Percentiles rank a stretch among this genome's conserved stretches.
phyloP scores from a whole-genome alignment of 345 rosid genomes.

The Toxicodendron radicans region DNA sequence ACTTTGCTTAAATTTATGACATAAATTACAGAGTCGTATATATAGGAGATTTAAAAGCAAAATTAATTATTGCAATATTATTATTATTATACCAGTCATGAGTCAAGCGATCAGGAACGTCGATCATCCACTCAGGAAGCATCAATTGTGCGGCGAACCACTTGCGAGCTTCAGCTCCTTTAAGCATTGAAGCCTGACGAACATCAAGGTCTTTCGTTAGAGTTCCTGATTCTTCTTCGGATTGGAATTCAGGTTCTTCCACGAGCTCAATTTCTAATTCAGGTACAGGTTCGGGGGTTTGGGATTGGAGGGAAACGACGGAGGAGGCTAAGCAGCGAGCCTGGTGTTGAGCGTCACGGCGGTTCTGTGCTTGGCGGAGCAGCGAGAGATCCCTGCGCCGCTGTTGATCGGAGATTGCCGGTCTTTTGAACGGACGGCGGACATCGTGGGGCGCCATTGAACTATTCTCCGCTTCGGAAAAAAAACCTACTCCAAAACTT shows the following conservation, averaged over 20 bases:
- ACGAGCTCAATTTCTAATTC: conserved; percentile 37
- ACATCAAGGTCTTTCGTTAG: conserved; percentile 50
- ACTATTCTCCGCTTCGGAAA: not conserved
- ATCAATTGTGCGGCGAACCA: conserved; percentile 89
- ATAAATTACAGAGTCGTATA: no score
- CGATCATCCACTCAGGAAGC: conserved; percentile 98
- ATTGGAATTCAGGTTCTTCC: conserved; percentile 19
- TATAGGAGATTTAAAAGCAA: not conserved
- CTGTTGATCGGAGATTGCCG: conserved; percentile 87
- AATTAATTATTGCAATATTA: no score
- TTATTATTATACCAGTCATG: conserved; percentile 55
- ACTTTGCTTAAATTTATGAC: not conserved
- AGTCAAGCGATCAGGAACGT: conserved; percentile 70
- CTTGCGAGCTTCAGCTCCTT: conserved; percentile 74
- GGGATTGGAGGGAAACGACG: conserved; percentile 56
- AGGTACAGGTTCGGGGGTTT: conserved; percentile 37
- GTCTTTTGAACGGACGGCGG: conserved; percentile 87
- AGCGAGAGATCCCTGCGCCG: conserved; percentile 77
- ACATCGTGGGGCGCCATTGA: conserved; percentile 72
- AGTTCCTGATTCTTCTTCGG: conserved; percentile 35
- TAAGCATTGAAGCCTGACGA: conserved; percentile 65
- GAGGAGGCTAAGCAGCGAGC: conserved; percentile 82
- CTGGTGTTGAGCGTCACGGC: conserved; percentile 80
- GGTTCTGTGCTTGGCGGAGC: conserved; percentile 73
- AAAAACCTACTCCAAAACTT: not conserved